Base-by-base conservation (phyloP, 352 stramenopile species). In the Globisporangium rhizosaccharum region DNA sequence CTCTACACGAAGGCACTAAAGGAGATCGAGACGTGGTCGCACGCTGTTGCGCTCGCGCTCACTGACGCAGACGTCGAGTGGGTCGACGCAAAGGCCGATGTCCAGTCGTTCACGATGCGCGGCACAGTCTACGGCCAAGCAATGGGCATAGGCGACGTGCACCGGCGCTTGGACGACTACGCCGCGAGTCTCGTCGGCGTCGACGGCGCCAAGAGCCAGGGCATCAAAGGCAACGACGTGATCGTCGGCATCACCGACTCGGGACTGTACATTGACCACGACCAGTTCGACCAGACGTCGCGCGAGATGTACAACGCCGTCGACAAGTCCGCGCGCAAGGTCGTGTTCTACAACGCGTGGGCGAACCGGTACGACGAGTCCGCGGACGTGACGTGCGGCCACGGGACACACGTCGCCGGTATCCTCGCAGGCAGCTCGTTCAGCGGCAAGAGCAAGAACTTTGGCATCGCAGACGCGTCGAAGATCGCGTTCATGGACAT, bases 401-500 rank as follows among this genome's bases (percentile, higher is more conserved):
- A 97, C 60, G 90, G 90, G 5, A 97, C 90, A 3, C 90, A 97
- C 57, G 87, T 97, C 17, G 66, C 83, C 2, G 90, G 90, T 0
- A 83, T 95, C 8, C 54, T 93, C 2, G 82, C 78, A 10, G 90
- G 90, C 4, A 90, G 75, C 23, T 93, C 84, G 39, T 85, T 73
- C 36, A 93, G 76, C 39, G 74, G 74, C 11, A 66, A 77, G 41
- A 49, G 75, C n/a, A 28, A 61, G 7, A 59, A 90, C 55, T 54
- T 93, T 11, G 89, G 88, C 11, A 88, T 94, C 50, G 88, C 88
- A 0, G 69, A 81, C 51, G 76, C 71, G 14, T 70, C 89, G 11
- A 90, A 90, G 49, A 83, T 97, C 63, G 87, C 89, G n/a, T 95
- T 97, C 61, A 96, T 96, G 78, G 89, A 97, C 56, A 92, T 97